Evolutionary conservation across 129 eudicot species (phyloP), one percentile per base, ranked within the genome.

Genomic region (Dittrichia graveolens): DNA sequence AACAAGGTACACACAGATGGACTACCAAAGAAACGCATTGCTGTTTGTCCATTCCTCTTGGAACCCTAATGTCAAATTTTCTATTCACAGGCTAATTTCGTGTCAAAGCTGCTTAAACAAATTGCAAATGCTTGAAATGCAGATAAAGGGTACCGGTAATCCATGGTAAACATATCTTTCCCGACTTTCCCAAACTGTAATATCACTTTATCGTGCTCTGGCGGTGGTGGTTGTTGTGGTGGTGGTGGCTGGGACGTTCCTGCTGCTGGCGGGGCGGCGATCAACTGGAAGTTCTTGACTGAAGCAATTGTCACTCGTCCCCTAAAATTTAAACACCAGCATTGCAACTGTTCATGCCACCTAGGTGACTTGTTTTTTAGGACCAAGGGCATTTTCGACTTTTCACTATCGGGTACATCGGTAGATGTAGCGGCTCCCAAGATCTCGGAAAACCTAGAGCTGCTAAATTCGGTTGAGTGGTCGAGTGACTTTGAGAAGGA

Each of bases 231-330:
- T 24, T 80, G 68, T 4, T 72, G 77, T 8, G 72, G 82, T 66
- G 59, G 83, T 9, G 75, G 43, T 12, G 84, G 79, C 72, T 77
- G 85, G 13, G 87, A 79, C 5, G 81, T 38, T 52, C 80, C 75
- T 8, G 75, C 45, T 7, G 76, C 77, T 18, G 84, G 75, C 2
- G 54, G 79, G 79, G 91, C 80, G 2, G 97, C 97, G 13, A 91
- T 85, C 78, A 91, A 54, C 80, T 91, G 97, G 24, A 91, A 91
- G 49, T 87, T 87, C 86, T 91, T 91, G 16, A 87, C 97, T n/a
- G 97, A 91, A 3, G 97, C 97, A 9, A 91, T 89, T 2, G 97
- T 91, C 75, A 91, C 95, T 8, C 97, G 84, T 15, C 97, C 97
- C 24, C 86, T 78, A 12, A 91, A 87, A 74, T 91, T 91, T 49